Percentiles rank a stretch among this genome's conserved stretches.
Evolutionary conservation across 352 stramenopile genomes (phyloP).

Genomic region (Globisporangium nagaii): DNA sequence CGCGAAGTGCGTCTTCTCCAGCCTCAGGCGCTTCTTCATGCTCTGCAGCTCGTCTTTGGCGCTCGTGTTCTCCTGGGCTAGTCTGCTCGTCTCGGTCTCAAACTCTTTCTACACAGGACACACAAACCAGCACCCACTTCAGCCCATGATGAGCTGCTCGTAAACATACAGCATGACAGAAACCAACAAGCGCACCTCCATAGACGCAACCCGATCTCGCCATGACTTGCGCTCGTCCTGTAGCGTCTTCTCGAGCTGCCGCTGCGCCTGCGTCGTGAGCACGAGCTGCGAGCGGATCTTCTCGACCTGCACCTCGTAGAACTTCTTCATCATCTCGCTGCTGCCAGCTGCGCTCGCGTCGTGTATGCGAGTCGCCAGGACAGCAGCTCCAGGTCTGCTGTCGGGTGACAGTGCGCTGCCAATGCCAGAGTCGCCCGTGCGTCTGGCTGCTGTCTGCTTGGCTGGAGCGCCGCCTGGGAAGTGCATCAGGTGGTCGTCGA

Average conservation of each 20-base stretch:
- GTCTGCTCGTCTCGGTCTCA: slow-evolving; percentile 7
- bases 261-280: slow-evolving; percentile 36
- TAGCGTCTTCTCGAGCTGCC: slow-evolving; percentile 40
- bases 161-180: background rate
- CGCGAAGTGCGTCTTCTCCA: slow-evolving; percentile 64
- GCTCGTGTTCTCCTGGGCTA: slow-evolving; percentile 23
- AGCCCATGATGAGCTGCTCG: background rate
- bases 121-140: background rate
- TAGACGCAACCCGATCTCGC: slow-evolving; percentile 9
- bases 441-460: background rate
- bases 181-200: slow-evolving; percentile 21
- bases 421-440: background rate
- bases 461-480: slow-evolving; percentile 5
- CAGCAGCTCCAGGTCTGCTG: background rate
- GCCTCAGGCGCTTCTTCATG: slow-evolving; percentile 30
- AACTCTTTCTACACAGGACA: background rate
- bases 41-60: slow-evolving; percentile 17
- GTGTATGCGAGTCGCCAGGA: background rate
- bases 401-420: background rate
- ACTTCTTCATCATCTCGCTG: slow-evolving; percentile 63
- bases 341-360: background rate
- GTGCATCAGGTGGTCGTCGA: slow-evolving; percentile 54
- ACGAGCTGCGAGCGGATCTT: slow-evolving; percentile 62
- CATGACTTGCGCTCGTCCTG: slow-evolving; percentile 34
- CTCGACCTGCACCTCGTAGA: slow-evolving; percentile 78